Evolutionary conservation across 2,329 filamentous ascomycete species (phyloP), one percentile per base, ranked within the genome.

Genomic region (Akanthomyces lecanii): DNA sequence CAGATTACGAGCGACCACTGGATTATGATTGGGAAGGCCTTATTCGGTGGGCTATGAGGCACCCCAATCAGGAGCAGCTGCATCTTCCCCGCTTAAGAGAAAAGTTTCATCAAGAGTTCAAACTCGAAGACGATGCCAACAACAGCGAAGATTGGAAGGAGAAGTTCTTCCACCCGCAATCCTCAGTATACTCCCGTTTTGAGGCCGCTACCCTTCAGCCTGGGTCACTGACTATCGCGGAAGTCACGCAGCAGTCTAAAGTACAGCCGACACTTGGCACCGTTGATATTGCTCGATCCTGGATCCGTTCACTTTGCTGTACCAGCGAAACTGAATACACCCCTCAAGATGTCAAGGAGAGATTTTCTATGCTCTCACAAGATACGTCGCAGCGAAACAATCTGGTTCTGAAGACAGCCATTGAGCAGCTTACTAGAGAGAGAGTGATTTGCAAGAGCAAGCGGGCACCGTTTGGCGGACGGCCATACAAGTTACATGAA

Each of bases 11-110:
- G 57, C 76, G 89, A 52, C 79, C 86, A 0, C 72, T 82, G 45
- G 80, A 81, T 1, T 91, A 91, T 64, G 87, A 93, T 69, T 92
- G 90, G 89, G 75, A 78, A 11, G 74, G 72, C 5, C 73, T 93
- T 6, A 82, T 92, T 53, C 78, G 82, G 42, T 94, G 90, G 90
- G 82, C 87, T 1, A 76, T 85, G 66, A 78, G 80, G 25, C 82
- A 84, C 4, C 74, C 79, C 28, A 75, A 75, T 0, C 74, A 78
- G 36, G 76, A 80, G 61, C 77, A 78, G 0, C 69, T 81, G 40
- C 71, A 78, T 25, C 77, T 88, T 2, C 85, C 85, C 1, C 70
- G 71, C 3, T 78, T 78, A 1, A 77, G 79, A 51, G 68, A 73
- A 14, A 71, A 72, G n/a, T 71, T 89, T 2, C 73, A 81, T 3